These are phyloP conservation scores for Rhytidiadelphus loreus DNA, from an alignment of 225 moss, liverwort and hornwort species.

Conservation along the genomic window DNA sequence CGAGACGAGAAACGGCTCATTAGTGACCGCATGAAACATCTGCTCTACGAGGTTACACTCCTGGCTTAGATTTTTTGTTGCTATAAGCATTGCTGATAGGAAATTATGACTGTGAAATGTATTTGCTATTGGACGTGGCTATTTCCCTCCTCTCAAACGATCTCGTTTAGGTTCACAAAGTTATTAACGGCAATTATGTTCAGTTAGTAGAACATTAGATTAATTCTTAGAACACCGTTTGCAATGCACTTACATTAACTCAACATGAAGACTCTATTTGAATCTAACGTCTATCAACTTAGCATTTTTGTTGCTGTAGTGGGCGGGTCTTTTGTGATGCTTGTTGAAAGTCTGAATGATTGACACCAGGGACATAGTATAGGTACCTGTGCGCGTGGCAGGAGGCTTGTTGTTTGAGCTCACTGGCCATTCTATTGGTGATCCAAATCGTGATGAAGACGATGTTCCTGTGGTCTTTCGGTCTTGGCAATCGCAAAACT, in stretches of 20 bases:
- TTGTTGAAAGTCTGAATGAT: neutral
- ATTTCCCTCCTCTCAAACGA: neutral
- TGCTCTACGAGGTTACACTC: constrained; percentile 66
- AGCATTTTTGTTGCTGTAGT: neutral
- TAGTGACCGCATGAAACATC: constrained; percentile 94
- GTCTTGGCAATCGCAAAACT: constrained; percentile 77
- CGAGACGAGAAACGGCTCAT: constrained; percentile 87
- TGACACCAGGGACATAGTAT: constrained; percentile 1
- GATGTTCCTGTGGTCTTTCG: constrained; percentile 81
- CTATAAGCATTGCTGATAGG: neutral
- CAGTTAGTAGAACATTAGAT: neutral
- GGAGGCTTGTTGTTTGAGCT: constrained; percentile 92
- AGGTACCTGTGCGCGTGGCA: constrained; percentile 88
- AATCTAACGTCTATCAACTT: neutral
- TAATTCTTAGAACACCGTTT: neutral
- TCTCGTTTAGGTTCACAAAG: neutral
- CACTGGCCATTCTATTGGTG: constrained; percentile 76
- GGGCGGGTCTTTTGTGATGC: neutral
- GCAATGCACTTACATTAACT: neutral
- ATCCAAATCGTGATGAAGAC: constrained; percentile 51
- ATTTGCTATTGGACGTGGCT: neutral
- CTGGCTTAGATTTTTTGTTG: neutral
- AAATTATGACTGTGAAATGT: neutral
- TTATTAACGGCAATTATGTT: neutral
- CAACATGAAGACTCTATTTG: neutral